Percentiles rank a stretch among this genome's conserved stretches.
Evolutionary conservation across 2,329 filamentous ascomycete species (phyloP).

Genomic region (Fusarium sp.): DNA sequence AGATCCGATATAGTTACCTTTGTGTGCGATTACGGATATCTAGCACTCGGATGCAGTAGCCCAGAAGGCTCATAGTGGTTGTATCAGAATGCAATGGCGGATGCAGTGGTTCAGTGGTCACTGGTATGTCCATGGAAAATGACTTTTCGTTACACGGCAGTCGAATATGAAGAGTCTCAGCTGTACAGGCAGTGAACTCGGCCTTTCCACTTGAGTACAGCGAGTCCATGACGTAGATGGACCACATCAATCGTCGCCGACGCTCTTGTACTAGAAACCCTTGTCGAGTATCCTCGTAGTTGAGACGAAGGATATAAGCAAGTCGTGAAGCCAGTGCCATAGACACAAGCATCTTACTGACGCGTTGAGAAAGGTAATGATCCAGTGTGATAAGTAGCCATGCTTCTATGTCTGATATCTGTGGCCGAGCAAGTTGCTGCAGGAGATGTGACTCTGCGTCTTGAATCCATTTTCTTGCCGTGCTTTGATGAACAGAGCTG

Average conservation of each 20-base stretch:
- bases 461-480: slow-evolving; percentile 30
- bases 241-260: slow-evolving; percentile 42
- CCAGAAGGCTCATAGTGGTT: slow-evolving; percentile 15
- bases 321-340: slow-evolving; percentile 32
- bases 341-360: slow-evolving; percentile 42
- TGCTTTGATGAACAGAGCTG: not conserved
- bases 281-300: slow-evolving; percentile 36
- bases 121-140: slow-evolving; percentile 18
- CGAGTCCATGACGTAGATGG: slow-evolving; percentile 33
- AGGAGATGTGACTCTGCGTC: slow-evolving; percentile 35
- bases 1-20: not conserved
- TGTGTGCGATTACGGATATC: slow-evolving; percentile 32
- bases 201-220: slow-evolving; percentile 29
- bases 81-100: not conserved
- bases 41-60: slow-evolving; percentile 15
- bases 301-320: slow-evolving; percentile 41
- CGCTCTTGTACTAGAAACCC: slow-evolving; percentile 38
- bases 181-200: slow-evolving; percentile 24
- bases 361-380: slow-evolving; percentile 38
- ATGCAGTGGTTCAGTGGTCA: not conserved
- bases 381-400: slow-evolving; percentile 40
- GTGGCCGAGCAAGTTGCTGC: slow-evolving; percentile 23
- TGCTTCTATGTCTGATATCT: slow-evolving; percentile 40
- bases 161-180: slow-evolving; percentile 11
- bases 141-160: slow-evolving; percentile 23